These are phyloP conservation scores for Papiliotrema laurentii DNA, from an alignment of 1,284 basidiomycete genomes.

Conservation along the genomic window DNA sequence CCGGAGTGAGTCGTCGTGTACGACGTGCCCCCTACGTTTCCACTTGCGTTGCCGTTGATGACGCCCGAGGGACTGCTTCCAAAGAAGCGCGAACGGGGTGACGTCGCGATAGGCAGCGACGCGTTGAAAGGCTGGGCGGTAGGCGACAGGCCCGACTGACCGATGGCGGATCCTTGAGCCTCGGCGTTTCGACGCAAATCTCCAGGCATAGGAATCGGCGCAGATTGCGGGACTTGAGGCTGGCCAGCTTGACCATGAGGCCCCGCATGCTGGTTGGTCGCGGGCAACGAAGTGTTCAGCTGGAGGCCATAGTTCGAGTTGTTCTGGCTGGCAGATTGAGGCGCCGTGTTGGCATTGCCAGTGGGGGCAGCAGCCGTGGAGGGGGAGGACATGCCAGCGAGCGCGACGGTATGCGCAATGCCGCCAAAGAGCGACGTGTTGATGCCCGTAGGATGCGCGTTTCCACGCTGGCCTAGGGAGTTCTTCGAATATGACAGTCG, in stretches of 20 bases:
- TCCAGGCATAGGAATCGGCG: slow-evolving; percentile 9
- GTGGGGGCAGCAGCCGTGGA: neutral
- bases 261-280: neutral
- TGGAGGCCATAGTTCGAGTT: slow-evolving; percentile 9
- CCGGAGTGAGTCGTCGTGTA: neutral
- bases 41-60: no score
- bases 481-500: slow-evolving; percentile 95
- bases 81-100: slow-evolving; percentile 38
- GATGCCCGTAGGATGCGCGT: slow-evolving; percentile 30
- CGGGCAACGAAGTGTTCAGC: slow-evolving; percentile 3
- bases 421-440: slow-evolving; percentile 37
- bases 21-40: no score
- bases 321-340: no score
- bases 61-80: slow-evolving; percentile 1
- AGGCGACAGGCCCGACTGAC: slow-evolving; percentile 33
- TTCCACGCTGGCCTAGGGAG: slow-evolving; percentile 62
- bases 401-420: slow-evolving; percentile 41
- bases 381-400: slow-evolving; percentile 34
- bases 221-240: slow-evolving; percentile 1
- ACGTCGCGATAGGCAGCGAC: slow-evolving; percentile 25
- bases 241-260: no score
- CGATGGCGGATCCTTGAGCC: neutral
- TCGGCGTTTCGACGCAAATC: slow-evolving; percentile 9
- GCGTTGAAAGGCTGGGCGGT: slow-evolving; percentile 44
- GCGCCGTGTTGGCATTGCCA: neutral